These are phyloP conservation scores for Geopyxis carbonaria DNA, from an alignment of 495 filamentous ascomycete genomes.

Conservation along the genomic window DNA sequence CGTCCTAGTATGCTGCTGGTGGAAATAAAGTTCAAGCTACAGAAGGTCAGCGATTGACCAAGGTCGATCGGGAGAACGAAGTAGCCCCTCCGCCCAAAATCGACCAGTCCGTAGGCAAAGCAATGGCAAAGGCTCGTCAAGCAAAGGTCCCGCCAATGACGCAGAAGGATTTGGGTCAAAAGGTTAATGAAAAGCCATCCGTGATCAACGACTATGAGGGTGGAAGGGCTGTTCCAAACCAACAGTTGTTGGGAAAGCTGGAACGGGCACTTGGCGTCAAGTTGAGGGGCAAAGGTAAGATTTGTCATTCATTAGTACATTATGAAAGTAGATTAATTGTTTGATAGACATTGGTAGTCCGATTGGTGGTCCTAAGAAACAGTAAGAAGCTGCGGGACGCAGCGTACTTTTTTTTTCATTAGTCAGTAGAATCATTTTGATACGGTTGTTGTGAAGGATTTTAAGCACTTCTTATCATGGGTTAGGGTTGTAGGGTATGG, in stretches of 20 bases:
- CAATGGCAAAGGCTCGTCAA: slow-evolving; percentile 55
- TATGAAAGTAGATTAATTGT: too few relatives aligned
- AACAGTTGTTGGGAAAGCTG: slow-evolving; percentile 64
- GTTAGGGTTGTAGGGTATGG: too few relatives aligned
- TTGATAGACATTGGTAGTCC: slow-evolving; percentile 23
- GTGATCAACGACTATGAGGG: slow-evolving; percentile 75
- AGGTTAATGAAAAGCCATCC: slow-evolving; percentile 71
- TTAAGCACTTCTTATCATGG: too few relatives aligned
- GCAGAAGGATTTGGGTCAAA: slow-evolving; percentile 88
- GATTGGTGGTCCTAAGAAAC: slow-evolving; percentile 22
- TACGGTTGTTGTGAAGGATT: too few relatives aligned
- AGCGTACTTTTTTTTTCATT: too few relatives aligned
- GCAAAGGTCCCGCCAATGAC: slow-evolving; percentile 75
- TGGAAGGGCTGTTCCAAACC: slow-evolving; percentile 62
- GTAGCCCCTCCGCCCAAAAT: slow-evolving; percentile 92
- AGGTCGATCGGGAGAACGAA: slow-evolving; percentile 95
- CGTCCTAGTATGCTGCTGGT: slow-evolving; percentile 22
- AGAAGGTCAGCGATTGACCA: slow-evolving; percentile 92
- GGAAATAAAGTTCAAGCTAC: slow-evolving; percentile 17
- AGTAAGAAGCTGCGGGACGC: slow-evolving; percentile 6
- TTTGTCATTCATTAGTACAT: too few relatives aligned
- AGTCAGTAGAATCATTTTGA: too few relatives aligned
- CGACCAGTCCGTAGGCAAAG: slow-evolving; percentile 58
- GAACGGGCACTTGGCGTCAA: slow-evolving; percentile 76
- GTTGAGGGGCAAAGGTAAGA: slow-evolving; percentile 43